phyloP scores from a whole-genome alignment of 1,284 basidiomycete genomes.

The Austroboletus niveus region DNA sequence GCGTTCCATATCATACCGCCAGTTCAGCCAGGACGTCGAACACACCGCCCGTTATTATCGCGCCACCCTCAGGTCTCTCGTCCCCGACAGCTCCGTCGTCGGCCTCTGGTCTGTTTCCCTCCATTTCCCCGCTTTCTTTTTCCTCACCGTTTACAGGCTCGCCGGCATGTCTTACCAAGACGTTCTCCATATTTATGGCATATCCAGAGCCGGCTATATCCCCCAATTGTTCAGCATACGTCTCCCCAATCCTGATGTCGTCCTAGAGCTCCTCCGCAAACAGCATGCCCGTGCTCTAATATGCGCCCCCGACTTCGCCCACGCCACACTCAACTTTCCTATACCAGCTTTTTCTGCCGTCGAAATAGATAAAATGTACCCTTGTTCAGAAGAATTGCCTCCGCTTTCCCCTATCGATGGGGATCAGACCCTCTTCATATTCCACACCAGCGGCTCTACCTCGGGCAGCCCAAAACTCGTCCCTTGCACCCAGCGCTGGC shows the following conservation, averaged over 20 bases:
- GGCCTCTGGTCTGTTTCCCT: slow-evolving; percentile 57
- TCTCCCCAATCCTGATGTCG: slow-evolving; percentile 63
- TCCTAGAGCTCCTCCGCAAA: slow-evolving; percentile 59
- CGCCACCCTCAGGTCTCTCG: slow-evolving; percentile 39
- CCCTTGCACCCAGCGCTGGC: slow-evolving; percentile 61
- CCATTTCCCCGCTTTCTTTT: neutral
- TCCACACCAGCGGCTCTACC: slow-evolving; percentile 74
- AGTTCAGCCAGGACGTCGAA: slow-evolving; percentile 56
- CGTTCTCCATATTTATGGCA: slow-evolving; percentile 66
- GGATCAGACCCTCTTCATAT: slow-evolving; percentile 58
- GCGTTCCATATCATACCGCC: slow-evolving; percentile 49
- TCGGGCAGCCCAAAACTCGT: slow-evolving; percentile 74
- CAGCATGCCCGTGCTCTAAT: slow-evolving; percentile 61
- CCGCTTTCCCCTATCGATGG: slow-evolving; percentile 40
- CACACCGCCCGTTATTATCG: slow-evolving; percentile 56
- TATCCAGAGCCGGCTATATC: slow-evolving; percentile 68
- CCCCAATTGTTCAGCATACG: slow-evolving; percentile 72
- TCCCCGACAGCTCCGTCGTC: slow-evolving; percentile 55
- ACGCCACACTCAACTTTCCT: slow-evolving; percentile 38
- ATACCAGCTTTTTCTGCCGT: slow-evolving; percentile 48
- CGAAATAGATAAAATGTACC: slow-evolving; percentile 38
- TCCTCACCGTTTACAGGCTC: slow-evolving; percentile 44
- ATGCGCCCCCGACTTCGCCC: slow-evolving; percentile 49
- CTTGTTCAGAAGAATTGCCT: slow-evolving; percentile 42
- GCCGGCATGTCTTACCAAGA: slow-evolving; percentile 66